phyloP scores from a whole-genome alignment of 352 stramenopile species.

The Globisporangium echinulatum region DNA sequence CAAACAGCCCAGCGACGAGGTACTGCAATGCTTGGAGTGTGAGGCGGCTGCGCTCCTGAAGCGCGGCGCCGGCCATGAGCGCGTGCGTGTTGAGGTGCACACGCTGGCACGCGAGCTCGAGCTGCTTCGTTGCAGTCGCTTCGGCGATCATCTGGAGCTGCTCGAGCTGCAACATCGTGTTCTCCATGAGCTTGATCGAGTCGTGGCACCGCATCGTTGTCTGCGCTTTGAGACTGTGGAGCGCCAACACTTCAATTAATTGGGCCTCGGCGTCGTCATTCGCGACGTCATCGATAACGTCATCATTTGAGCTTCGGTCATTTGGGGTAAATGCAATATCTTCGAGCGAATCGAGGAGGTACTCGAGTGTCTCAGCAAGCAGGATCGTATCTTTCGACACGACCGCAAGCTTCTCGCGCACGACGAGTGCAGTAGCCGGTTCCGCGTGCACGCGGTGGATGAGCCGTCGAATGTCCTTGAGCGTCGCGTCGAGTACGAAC shows the following conservation, averaged over 20 bases:
- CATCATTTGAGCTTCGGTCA: background rate
- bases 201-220: slow-evolving; percentile 92
- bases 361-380: slow-evolving; percentile 95
- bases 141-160: slow-evolving; percentile 92
- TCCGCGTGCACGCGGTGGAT: slow-evolving; percentile 87
- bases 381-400: slow-evolving; percentile 94
- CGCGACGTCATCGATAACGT: slow-evolving; percentile 18
- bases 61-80: slow-evolving; percentile 75
- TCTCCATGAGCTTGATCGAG: slow-evolving; percentile 94
- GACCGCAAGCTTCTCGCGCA: slow-evolving; percentile 89
- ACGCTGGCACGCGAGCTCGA: slow-evolving; percentile 82
- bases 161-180: slow-evolving; percentile 90
- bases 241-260: slow-evolving; percentile 91
- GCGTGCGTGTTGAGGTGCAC: slow-evolving; percentile 87
- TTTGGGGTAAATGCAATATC: slow-evolving; percentile 40
- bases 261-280: slow-evolving; percentile 41
- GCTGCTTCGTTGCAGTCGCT: slow-evolving; percentile 87
- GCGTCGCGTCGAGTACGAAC: slow-evolving; percentile 94
- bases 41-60: slow-evolving; percentile 54
- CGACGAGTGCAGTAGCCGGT: slow-evolving; percentile 72
- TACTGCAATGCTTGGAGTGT: slow-evolving; percentile 89
- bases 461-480: slow-evolving; percentile 91
- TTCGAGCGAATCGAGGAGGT: slow-evolving; percentile 93
- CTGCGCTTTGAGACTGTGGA: slow-evolving; percentile 83
- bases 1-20: slow-evolving; percentile 88